phyloP scores from a whole-genome alignment of 1,284 basidiomycete genomes.

The Melampsora americana region DNA sequence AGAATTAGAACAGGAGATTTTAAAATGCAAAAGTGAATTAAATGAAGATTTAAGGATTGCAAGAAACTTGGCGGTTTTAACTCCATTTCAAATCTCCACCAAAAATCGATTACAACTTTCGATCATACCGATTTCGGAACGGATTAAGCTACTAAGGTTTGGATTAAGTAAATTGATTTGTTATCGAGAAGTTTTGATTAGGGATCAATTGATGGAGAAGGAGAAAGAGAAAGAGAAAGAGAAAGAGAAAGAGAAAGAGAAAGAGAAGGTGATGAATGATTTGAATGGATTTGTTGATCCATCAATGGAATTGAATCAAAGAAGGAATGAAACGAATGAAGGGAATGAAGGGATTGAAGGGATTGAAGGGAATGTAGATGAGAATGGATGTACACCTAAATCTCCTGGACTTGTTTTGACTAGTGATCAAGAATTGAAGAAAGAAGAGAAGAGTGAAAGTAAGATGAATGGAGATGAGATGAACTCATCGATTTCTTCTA shows the following conservation, averaged over 20 bases:
- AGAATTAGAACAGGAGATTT: conserved; percentile 65
- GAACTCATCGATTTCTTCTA: too few species aligned
- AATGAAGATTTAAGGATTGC: conserved; percentile 69
- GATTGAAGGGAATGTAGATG: neutral
- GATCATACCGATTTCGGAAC: conserved; percentile 66
- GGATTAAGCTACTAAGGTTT: conserved; percentile 58
- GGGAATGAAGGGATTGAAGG: too few species aligned
- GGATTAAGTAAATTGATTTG: conserved; percentile 25
- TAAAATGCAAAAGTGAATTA: conserved; percentile 64
- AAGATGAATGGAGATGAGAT: too few species aligned
- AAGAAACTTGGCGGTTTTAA: conserved; percentile 76
- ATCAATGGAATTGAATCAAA: too few species aligned
- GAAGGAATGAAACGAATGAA: too few species aligned
- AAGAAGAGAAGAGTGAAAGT: too few species aligned
- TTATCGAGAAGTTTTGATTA: conserved; percentile 36
- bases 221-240: neutral
- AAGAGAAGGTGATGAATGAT: too few species aligned
- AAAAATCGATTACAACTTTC: conserved; percentile 68
- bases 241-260: too few species aligned
- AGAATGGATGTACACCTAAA: neutral
- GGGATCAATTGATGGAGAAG: conserved; percentile 3
- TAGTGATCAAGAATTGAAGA: too few species aligned
- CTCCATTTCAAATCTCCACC: conserved; percentile 79
- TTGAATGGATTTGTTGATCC: too few species aligned
- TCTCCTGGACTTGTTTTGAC: neutral